Evolutionary conservation across 2,329 filamentous ascomycete species (phyloP).

Genomic region (Penicillium digitatum): DNA sequence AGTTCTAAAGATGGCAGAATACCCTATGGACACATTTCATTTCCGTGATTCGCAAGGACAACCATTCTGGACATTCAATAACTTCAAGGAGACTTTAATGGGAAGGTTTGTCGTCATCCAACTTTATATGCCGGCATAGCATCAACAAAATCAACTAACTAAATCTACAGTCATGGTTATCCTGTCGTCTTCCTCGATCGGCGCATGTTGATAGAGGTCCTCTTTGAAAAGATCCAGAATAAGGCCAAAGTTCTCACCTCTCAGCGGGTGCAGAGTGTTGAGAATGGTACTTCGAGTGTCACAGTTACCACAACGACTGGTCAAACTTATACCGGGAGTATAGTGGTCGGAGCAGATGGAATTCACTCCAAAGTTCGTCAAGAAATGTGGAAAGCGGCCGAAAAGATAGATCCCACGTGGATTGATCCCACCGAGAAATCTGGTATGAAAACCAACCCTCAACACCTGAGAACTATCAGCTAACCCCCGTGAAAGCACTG

Average conservation of each 20-base stretch:
- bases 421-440: slow-evolving; percentile 16
- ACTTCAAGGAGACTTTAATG: background rate
- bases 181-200: slow-evolving; percentile 23
- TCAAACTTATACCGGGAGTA: slow-evolving; percentile 21
- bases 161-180: slow-evolving; percentile 20
- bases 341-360: slow-evolving; percentile 45
- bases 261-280: slow-evolving; percentile 12
- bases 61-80: slow-evolving; percentile 1
- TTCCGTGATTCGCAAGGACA: slow-evolving; percentile 10
- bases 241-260: slow-evolving; percentile 19
- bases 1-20: slow-evolving; percentile 11
- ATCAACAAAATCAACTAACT: background rate
- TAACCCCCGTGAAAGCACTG: slow-evolving; percentile 8
- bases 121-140: background rate
- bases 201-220: slow-evolving; percentile 21
- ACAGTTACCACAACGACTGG: slow-evolving; percentile 14
- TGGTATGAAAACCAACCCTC: background rate
- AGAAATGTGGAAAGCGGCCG: slow-evolving; percentile 30
- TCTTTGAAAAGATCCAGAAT: slow-evolving; percentile 26
- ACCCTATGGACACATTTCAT: slow-evolving; percentile 7
- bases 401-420: slow-evolving; percentile 14
- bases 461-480: background rate
- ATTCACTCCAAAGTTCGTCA: slow-evolving; percentile 38
- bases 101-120: background rate
- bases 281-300: background rate